A percentile compares a stretch with the other conserved stretches of the same genome.
Evolutionary conservation across 352 stramenopile genomes (phyloP).

Genomic region (Pythium brassicae): DNA sequence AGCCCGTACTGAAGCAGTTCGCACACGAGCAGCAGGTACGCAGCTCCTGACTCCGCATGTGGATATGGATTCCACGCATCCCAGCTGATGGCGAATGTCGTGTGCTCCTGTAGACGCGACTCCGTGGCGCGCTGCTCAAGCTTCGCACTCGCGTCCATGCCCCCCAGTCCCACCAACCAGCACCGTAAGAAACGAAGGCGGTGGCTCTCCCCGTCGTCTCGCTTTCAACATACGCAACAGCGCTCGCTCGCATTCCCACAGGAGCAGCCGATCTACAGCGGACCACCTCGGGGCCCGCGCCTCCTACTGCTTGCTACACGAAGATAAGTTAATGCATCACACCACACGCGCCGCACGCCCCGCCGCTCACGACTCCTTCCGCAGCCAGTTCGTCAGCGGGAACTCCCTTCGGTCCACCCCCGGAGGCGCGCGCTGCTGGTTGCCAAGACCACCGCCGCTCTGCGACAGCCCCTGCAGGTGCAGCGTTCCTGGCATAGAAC

Average conservation of each 20-base stretch:
- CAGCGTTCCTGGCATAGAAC: constrained; percentile 47
- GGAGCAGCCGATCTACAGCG: neutral
- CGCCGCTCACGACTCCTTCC: constrained; percentile 21
- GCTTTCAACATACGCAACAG: neutral
- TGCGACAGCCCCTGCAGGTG: constrained; percentile 36
- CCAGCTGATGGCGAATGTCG: neutral
- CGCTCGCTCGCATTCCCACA: neutral
- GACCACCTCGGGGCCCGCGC: neutral
- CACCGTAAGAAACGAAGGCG: neutral
- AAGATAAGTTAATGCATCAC: constrained; percentile 5
- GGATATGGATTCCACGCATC: neutral
- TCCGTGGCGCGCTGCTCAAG: constrained; percentile 3
- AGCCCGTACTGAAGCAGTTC: constrained; percentile 22
- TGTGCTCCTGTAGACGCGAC: constrained; percentile 5
- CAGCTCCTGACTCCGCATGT: no score
- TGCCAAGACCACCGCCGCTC: constrained; percentile 12
- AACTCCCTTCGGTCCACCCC: constrained; percentile 43
- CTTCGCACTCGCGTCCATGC: constrained; percentile 10
- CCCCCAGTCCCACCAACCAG: neutral
- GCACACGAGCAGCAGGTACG: constrained; percentile 21
- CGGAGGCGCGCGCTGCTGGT: constrained; percentile 15
- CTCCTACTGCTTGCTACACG: neutral
- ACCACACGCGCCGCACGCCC: no score
- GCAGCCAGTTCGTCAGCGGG: constrained; percentile 63
- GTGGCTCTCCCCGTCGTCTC: neutral